A percentile compares a stretch with the other conserved stretches of the same genome.
Evolutionary conservation across 768 basidiomycete species (phyloP).

Genomic region (Sporobolomyces roseus): DNA sequence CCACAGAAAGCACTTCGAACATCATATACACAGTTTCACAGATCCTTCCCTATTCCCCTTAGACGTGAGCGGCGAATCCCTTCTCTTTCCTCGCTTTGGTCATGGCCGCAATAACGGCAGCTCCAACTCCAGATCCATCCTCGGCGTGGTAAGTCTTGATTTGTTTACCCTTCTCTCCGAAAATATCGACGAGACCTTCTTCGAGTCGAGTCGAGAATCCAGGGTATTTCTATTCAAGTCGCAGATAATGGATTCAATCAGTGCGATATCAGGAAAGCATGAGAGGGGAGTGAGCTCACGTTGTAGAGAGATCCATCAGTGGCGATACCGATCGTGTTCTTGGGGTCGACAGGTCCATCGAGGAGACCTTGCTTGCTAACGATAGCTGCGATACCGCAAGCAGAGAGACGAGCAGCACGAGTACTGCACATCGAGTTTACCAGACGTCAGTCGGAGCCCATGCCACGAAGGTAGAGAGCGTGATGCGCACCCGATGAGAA

Average conservation of each 20-base stretch:
- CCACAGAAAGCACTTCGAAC: too few relatives aligned
- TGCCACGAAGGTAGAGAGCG: background rate
- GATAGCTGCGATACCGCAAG: constrained; percentile 95
- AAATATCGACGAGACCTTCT: constrained; percentile 86
- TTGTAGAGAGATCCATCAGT: constrained; percentile 96
- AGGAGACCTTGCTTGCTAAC: constrained; percentile 91
- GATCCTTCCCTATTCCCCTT: constrained; percentile 2
- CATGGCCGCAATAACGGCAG: constrained; percentile 95
- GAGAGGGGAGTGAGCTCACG: constrained; percentile 53
- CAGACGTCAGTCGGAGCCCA: too few relatives aligned
- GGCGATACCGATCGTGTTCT: constrained; percentile 63
- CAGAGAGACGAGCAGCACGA: constrained; percentile 81
- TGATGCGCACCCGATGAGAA: constrained; percentile 27
- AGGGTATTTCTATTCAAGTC: constrained; percentile 95
- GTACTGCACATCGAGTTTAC: constrained; percentile 50
- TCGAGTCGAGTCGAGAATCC: constrained; percentile 89
- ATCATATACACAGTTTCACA: too few relatives aligned
- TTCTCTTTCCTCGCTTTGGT: constrained; percentile 73
- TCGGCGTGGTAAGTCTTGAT: constrained; percentile 79
- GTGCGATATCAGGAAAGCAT: background rate
- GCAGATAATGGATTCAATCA: background rate
- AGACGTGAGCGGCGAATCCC: constrained; percentile 52
- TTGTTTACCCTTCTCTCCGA: constrained; percentile 79
- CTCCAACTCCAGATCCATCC: constrained; percentile 90
- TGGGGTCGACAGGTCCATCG: constrained; percentile 51